Conservation (phyloP, 2,329 filamentous ascomycete genomes). For the Fusarium sp. region DNA sequence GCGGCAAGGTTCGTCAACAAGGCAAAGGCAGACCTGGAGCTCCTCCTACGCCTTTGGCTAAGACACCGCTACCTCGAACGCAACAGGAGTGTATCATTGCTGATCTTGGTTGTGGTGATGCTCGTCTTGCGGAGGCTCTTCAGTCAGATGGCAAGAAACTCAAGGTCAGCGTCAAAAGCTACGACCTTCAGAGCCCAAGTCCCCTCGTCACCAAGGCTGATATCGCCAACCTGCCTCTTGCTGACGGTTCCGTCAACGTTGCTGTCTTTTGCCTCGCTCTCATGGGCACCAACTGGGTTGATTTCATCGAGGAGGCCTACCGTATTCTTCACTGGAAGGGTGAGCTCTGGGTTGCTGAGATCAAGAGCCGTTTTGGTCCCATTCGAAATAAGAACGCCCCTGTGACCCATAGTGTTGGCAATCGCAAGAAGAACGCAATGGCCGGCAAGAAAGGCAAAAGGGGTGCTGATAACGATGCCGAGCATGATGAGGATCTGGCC, state of each 20-base stretch:
- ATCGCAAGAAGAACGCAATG: slow-evolving; percentile 65
- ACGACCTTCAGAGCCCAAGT: slow-evolving; percentile 84
- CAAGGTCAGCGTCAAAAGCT: slow-evolving; percentile 81
- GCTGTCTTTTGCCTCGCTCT: slow-evolving; percentile 95
- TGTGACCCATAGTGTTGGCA: slow-evolving; percentile 78
- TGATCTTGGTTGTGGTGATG: slow-evolving; percentile 94
- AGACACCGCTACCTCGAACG: slow-evolving; percentile 75
- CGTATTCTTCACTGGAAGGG: slow-evolving; percentile 92
- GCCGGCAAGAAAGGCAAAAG: slow-evolving; percentile 62
- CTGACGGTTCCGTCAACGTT: slow-evolving; percentile 81
- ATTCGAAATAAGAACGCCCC: slow-evolving; percentile 52
- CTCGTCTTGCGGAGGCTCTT: slow-evolving; percentile 78
- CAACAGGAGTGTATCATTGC: slow-evolving; percentile 81
- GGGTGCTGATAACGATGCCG: slow-evolving; percentile 59
- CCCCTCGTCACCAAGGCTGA: slow-evolving; percentile 87
- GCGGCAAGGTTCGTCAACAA: slow-evolving; percentile 66
- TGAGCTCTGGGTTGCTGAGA: slow-evolving; percentile 97
- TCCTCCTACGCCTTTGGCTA: slow-evolving; percentile 43
- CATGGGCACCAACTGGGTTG: slow-evolving; percentile 99
- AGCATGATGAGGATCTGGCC: slow-evolving; percentile 68
- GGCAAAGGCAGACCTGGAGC: slow-evolving; percentile 47
- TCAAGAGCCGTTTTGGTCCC: slow-evolving; percentile 85
- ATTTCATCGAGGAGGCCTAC: slow-evolving; percentile 96
- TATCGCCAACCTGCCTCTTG: slow-evolving; percentile 83
- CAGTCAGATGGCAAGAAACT: slow-evolving; percentile 72